phyloP scores from a whole-genome alignment of 2,329 filamentous ascomycete species.

The Macrophomina tecta region DNA sequence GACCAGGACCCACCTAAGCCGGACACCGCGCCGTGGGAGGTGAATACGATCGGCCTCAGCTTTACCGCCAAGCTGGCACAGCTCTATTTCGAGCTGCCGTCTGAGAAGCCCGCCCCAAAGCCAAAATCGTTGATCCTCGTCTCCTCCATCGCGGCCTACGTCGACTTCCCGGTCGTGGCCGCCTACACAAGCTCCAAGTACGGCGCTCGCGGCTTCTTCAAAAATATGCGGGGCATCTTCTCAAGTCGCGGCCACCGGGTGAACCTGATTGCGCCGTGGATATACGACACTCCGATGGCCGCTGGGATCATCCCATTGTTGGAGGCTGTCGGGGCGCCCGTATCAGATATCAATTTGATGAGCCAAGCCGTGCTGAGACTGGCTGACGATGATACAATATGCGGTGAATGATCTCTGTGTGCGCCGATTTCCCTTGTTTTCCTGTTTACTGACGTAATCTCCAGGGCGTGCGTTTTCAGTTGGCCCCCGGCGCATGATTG shows the following conservation, averaged over 20 bases:
- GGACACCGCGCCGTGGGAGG: too few relatives aligned
- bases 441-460: background rate
- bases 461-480: background rate
- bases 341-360: background rate
- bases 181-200: conserved; percentile 40
- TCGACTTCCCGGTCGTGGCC: conserved; percentile 34
- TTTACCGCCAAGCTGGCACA: too few relatives aligned
- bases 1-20: too few relatives aligned
- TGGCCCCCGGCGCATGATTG: background rate
- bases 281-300: conserved; percentile 35
- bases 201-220: conserved; percentile 38
- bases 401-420: background rate
- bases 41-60: too few relatives aligned
- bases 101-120: conserved; percentile 25
- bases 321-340: background rate
- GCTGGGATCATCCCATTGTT: conserved; percentile 17
- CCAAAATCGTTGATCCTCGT: conserved; percentile 35
- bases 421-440: too few relatives aligned
- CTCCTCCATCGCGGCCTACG: conserved; percentile 36
- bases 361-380: background rate
- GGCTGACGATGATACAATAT: background rate
- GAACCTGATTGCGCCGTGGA: conserved; percentile 41
- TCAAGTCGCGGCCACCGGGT: conserved; percentile 29
- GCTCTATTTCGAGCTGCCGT: conserved; percentile 33
- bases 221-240: conserved; percentile 32